These are phyloP conservation scores for Colletotrichum agaves DNA, from an alignment of 2,329 filamentous ascomycete genomes.

Conservation along the genomic window DNA sequence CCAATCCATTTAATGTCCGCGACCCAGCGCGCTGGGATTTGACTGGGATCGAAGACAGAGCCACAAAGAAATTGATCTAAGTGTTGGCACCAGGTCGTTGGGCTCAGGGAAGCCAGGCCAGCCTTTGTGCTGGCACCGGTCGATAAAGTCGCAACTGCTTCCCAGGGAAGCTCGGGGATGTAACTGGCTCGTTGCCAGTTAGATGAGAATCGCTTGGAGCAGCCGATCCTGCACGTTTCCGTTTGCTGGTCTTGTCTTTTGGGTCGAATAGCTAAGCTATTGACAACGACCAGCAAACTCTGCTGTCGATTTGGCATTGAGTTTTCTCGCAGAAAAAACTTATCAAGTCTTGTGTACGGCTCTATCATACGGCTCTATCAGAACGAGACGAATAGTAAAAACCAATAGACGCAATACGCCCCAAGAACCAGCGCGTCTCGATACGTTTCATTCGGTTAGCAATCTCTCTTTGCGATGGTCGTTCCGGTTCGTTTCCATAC, in stretches of 20 bases:
- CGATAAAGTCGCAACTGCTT: neutral
- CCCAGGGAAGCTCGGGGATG: neutral
- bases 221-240: slow-evolving; percentile 10
- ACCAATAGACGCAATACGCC: no score
- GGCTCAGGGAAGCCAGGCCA: neutral
- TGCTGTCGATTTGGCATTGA: no score
- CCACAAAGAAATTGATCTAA: slow-evolving; percentile 30
- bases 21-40: slow-evolving; percentile 24
- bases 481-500: neutral
- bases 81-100: slow-evolving; percentile 13
- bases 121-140: neutral
- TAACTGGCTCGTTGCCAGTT: neutral
- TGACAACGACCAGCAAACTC: neutral
- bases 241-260: neutral
- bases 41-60: slow-evolving; percentile 31
- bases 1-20: slow-evolving; percentile 11
- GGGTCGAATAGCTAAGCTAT: neutral
- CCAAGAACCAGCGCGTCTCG: no score
- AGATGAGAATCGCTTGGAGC: neutral
- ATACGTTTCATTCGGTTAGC: no score
- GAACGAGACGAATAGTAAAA: no score
- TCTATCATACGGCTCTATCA: no score
- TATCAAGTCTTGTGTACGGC: no score
- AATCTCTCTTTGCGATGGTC: no score
- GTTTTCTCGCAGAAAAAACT: no score